A percentile compares a stretch with the other conserved stretches of the same genome.
Conservation (phyloP, 371 early-diverging fungal genomes). For the Syncephalastrum monosporum region DNA sequence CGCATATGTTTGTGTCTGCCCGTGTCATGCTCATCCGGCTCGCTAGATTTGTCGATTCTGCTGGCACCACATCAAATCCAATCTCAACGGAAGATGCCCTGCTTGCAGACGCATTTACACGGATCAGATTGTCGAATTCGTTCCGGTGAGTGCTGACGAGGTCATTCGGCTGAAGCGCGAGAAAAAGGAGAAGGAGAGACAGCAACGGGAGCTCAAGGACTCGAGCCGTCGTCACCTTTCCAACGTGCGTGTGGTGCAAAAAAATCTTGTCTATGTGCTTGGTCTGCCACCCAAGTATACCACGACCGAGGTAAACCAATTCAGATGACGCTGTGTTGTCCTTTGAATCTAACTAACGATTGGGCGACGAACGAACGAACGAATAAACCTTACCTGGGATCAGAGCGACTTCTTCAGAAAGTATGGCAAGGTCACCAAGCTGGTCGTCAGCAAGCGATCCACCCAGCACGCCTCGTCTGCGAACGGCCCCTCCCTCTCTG, state of each 20-base stretch:
- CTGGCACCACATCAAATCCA: slow-evolving; percentile 84
- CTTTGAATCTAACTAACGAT: neutral
- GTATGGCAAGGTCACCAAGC: slow-evolving; percentile 90
- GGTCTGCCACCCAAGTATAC: slow-evolving; percentile 80
- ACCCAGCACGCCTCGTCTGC: slow-evolving; percentile 38
- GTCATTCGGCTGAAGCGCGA: slow-evolving; percentile 57
- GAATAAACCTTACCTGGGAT: slow-evolving; percentile 15
- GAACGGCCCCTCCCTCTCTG: slow-evolving; percentile 30
- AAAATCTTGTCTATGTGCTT: slow-evolving; percentile 92
- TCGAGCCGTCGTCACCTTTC: slow-evolving; percentile 78
- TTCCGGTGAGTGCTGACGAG: slow-evolving; percentile 38
- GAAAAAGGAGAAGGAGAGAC: slow-evolving; percentile 82
- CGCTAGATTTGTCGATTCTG: slow-evolving; percentile 85
- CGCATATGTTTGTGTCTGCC: too few species aligned
- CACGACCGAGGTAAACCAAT: slow-evolving; percentile 73
- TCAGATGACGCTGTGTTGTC: neutral
- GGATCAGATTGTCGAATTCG: slow-evolving; percentile 56
- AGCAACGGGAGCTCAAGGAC: slow-evolving; percentile 81
- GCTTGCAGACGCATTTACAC: slow-evolving; percentile 69
- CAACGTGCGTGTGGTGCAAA: slow-evolving; percentile 89
- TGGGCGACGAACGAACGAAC: too few species aligned
- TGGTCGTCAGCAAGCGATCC: slow-evolving; percentile 73
- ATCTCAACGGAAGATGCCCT: slow-evolving; percentile 82
- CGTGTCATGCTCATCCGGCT: neutral
- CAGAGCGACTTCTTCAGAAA: slow-evolving; percentile 93